Evolutionary conservation across 257 asterid species (phyloP), one percentile per base, ranked within the genome.

Genomic region (Verbascum thapsus): DNA sequence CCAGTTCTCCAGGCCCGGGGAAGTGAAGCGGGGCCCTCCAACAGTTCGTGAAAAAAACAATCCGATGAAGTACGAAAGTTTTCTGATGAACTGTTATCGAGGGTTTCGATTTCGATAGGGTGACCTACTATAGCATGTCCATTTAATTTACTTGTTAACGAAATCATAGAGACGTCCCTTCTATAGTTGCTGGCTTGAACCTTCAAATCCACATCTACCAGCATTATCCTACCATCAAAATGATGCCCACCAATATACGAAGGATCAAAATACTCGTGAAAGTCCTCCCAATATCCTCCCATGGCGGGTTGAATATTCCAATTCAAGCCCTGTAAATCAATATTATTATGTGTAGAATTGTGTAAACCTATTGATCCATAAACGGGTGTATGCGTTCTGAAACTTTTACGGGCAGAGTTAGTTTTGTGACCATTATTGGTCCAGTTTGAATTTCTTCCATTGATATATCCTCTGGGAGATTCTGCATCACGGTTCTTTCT

Each of bases 121-220:
- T 94, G 96, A 53, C 99, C 99, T 20, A 94, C 61, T 51, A 94
- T 85, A 4, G 99, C 94, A 67, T 85, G 94, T 18, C 97, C 99
- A 43, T 84, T 90, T 55, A 85, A 42, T 80, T 85, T 87, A 58
- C 99, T 94, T 82, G 72, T 83, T 76, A 94, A 49, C 17, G 96
- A 94, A 72, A 88, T 87, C 74, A 94, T 76, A 15, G 99, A 95
- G 44, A 85, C 96, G 40, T 78, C 91, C 70, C 81, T 81, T 43
- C 83, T 69, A 47, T 84, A 85, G 78, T 94, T 79, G 77, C 83
- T 82, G 51, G 88, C 88, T 61, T 90, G 86, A 47, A 94, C 97
- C 72, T 83, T 80, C 72, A 90, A 53, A 50, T 90, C 95, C 48
- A 85, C 97, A 38, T 94, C 99, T 19, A 94, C 50, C 71, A 87